phyloP scores from a whole-genome alignment of 371 early-diverging fungal genomes.

The Basidiobolus meristosporus region DNA sequence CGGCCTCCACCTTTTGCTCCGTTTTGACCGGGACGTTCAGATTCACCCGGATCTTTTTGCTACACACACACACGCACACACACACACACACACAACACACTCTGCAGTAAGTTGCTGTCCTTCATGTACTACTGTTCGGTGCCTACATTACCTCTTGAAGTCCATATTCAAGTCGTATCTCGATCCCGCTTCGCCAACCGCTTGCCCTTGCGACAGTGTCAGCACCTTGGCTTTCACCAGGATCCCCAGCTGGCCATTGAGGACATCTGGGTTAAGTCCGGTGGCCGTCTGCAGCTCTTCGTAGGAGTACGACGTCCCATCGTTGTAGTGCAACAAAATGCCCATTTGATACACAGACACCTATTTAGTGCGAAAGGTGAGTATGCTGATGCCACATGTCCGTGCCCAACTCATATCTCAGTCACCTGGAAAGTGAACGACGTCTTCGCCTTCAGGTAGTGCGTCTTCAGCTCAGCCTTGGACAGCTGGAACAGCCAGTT shows the following conservation, averaged over 20 bases:
- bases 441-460: conserved; percentile 47
- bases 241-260: conserved; percentile 46
- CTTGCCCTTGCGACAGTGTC: conserved; percentile 17
- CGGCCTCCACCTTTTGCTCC: conserved; percentile 72
- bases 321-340: conserved; percentile 69
- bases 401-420: no score
- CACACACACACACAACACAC: no score
- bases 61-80: no score
- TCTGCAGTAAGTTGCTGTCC: no score
- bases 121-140: no score
- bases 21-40: conserved; percentile 59
- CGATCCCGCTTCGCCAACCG: conserved; percentile 24
- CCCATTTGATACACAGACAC: conserved; percentile 83
- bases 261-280: conserved; percentile 38
- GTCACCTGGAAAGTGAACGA: conserved; percentile 49
- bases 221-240: conserved; percentile 72
- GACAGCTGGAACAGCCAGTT: conserved; percentile 85
- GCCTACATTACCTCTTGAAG: conserved; percentile 43
- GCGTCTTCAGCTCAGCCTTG: conserved; percentile 75
- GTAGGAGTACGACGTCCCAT: conserved; percentile 29
- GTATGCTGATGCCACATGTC: no score
- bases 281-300: conserved; percentile 47
- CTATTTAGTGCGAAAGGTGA: conserved; percentile 3
- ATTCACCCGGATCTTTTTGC: conserved; percentile 72
- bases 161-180: conserved; percentile 58